These are phyloP conservation scores for Pezicula neosporulosa DNA, from an alignment of 2,329 filamentous ascomycete species.

Conservation along the genomic window DNA sequence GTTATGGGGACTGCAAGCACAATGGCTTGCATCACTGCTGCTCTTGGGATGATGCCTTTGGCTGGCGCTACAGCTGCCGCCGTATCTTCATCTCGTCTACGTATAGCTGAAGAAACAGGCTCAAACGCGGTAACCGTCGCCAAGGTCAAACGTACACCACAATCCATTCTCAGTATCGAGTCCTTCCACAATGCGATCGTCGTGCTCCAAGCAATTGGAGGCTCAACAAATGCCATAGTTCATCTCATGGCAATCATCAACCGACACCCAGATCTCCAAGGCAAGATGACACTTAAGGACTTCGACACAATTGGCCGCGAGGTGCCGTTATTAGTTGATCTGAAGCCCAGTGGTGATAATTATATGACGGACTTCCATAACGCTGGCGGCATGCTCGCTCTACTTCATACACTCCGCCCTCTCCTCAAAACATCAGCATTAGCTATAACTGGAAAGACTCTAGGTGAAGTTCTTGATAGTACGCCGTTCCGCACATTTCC, in stretches of 20 bases:
- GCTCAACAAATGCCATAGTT: constrained; percentile 39
- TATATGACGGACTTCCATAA: constrained; percentile 54
- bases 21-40: constrained; percentile 51
- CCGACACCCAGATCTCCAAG: constrained; percentile 43
- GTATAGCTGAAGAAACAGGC: constrained; percentile 52
- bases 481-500: constrained; percentile 37
- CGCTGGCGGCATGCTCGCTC: constrained; percentile 45
- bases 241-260: constrained; percentile 43
- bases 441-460: constrained; percentile 43
- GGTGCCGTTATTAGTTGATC: constrained; percentile 43
- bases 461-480: constrained; percentile 40
- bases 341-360: constrained; percentile 50
- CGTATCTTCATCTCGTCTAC: constrained; percentile 41
- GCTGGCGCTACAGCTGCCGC: constrained; percentile 49
- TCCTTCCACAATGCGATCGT: constrained; percentile 45
- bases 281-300: constrained; percentile 39
- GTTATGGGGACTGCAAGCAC: constrained; percentile 56
- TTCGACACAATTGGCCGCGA: constrained; percentile 44
- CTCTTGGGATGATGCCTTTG: constrained; percentile 49
- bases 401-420: constrained; percentile 42
- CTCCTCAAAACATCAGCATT: constrained; percentile 41
- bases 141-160: constrained; percentile 34
- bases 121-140: constrained; percentile 42
- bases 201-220: constrained; percentile 40
- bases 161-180: constrained; percentile 39